These are phyloP conservation scores for Thoreauomyces humboldtii DNA, from an alignment of 192 early-diverging fungal genomes.

Conservation along the genomic window DNA sequence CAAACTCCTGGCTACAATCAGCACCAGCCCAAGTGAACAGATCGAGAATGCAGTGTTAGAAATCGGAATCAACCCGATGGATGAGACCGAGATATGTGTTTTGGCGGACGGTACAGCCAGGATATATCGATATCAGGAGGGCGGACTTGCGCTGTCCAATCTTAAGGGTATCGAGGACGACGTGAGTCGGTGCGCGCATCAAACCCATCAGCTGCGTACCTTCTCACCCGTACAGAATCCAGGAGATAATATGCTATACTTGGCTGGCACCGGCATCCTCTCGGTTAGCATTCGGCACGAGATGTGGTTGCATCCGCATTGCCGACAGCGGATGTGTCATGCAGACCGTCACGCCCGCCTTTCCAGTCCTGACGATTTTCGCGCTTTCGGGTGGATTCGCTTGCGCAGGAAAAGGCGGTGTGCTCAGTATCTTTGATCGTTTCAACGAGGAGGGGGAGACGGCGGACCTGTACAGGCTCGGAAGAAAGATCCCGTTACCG, in stretches of 20 bases:
- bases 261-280: constrained; percentile 13
- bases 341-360: not conserved
- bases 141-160: constrained; percentile 21
- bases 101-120: constrained; percentile 27
- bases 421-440: constrained; percentile 33
- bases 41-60: constrained; percentile 22
- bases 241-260: constrained; percentile 7
- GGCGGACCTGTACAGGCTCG: constrained; percentile 23
- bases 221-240: too few relatives aligned
- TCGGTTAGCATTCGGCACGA: constrained; percentile 39
- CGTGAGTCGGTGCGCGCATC: too few relatives aligned
- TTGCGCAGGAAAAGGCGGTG: constrained; percentile 31
- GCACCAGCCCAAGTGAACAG: constrained; percentile 1
- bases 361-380: constrained; percentile 6
- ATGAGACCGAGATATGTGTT: constrained; percentile 43
- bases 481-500: constrained; percentile 18
- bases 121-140: constrained; percentile 46
- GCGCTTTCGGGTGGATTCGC: constrained; percentile 37
- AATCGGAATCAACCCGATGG: constrained; percentile 41
- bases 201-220: too few relatives aligned
- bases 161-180: not conserved
- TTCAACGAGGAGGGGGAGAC: not conserved
- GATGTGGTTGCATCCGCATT: constrained; percentile 33
- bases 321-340: constrained; percentile 4
- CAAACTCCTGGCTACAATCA: constrained; percentile 34